These are phyloP conservation scores for Phanerochaete sordida DNA, from an alignment of 768 basidiomycete genomes.

Conservation along the genomic window DNA sequence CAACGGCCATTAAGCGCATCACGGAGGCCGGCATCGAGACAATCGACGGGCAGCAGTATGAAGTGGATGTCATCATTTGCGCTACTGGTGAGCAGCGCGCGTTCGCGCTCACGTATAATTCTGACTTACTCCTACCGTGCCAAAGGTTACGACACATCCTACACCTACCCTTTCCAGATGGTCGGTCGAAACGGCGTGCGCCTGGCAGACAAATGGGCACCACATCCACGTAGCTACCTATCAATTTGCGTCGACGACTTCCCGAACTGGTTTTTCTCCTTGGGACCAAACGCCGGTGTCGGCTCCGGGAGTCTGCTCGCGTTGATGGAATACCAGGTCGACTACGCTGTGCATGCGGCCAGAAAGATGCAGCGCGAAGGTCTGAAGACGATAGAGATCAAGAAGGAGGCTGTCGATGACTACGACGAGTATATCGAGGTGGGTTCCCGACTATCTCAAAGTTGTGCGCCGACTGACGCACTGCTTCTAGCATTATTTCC, in stretches of 20 bases:
- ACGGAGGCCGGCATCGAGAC: slow-evolving; percentile 55
- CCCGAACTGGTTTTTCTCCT: slow-evolving; percentile 61
- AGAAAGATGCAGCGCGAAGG: slow-evolving; percentile 62
- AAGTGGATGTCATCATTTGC: slow-evolving; percentile 59
- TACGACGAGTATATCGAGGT: slow-evolving; percentile 61
- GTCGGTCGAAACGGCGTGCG: slow-evolving; percentile 50
- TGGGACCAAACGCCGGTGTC: slow-evolving; percentile 56
- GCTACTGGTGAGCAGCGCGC: slow-evolving; percentile 52
- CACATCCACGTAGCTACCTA: slow-evolving; percentile 57
- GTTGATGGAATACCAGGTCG: slow-evolving; percentile 52
- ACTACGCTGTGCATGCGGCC: slow-evolving; percentile 52
- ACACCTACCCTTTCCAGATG: slow-evolving; percentile 45
- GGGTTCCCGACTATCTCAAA: slow-evolving; percentile 13
- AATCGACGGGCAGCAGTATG: slow-evolving; percentile 47
- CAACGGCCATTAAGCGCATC: slow-evolving; percentile 47
- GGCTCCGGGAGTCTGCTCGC: slow-evolving; percentile 54
- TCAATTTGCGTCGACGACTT: slow-evolving; percentile 57
- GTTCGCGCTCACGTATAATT: neutral
- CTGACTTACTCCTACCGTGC: neutral
- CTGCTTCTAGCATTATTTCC: slow-evolving; percentile 43
- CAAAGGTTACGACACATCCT: slow-evolving; percentile 52
- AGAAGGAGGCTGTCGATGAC: slow-evolving; percentile 55
- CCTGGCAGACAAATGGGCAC: slow-evolving; percentile 50
- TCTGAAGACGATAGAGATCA: slow-evolving; percentile 58
- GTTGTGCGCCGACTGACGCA: no score